Evolutionary conservation across 331 rosid species (phyloP), one percentile per base, ranked within the genome.

Genomic region (Acacia pycnantha): DNA sequence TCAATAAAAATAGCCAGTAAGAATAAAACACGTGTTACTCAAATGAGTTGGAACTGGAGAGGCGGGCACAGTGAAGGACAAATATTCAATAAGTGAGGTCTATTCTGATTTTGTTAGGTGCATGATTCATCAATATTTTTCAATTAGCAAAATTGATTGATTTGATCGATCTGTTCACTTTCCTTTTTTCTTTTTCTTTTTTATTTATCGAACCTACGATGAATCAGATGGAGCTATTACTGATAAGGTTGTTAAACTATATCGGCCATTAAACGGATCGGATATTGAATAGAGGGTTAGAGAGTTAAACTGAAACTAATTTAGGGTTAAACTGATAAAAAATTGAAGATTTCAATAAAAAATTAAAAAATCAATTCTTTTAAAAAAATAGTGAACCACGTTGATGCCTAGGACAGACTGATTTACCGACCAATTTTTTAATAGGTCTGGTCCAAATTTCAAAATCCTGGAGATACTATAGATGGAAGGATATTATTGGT

Each of bases 371-470:
- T 4, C 37, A 33, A 33, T 33, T 31, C 37, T 33, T 33, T 33
- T 33, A 33, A 33, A 0, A 31, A 0, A 33, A 33, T 31, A 33
- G 37, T 33, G 37, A 33, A 33, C 5, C 0, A 4, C 0, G 37
- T 33, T 33, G 5, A 33, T 33, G 37, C 37, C 5, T 4, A 33
- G 5, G 4, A 0, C 0, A 0, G 5, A 31, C 0, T 0, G 4
- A 31, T 31, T 31, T 31, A 31, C 35, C 4, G 2, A 31, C 33
- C 33, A 4, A 1, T 31, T 31, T 31, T 31, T 31, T 2, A 4
- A 4, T 0, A 31, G 33, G 4, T 31, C 5, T 0, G 0, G 37
- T 33, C 37, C 0, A 3, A 0, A 0, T 33, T 4, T 33, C 5
- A 33, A 4, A 33, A 33, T 5, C 5, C 37, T 33, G 0, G 0